Conservation (phyloP, 164 flowering plant species). For the Stephania yunnanensis region DNA sequence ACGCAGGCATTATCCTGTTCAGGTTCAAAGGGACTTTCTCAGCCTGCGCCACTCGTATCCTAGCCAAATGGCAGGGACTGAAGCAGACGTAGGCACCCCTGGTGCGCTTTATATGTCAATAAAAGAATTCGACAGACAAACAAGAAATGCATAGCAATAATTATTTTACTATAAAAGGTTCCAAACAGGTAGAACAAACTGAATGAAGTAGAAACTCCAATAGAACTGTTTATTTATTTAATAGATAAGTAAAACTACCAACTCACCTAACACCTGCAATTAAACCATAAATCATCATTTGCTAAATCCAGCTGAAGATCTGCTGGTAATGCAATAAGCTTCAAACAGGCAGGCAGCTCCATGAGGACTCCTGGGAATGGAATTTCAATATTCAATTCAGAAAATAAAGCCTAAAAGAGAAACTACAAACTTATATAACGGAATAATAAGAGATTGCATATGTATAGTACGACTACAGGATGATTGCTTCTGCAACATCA, state of each 20-base stretch:
- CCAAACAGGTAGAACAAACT: conserved; percentile 17
- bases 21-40: conserved; percentile 99
- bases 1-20: conserved; percentile 99
- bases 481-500: too few species aligned
- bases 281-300: conserved; percentile 11
- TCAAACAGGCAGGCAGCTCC: conserved; percentile 3
- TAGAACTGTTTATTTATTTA: neutral
- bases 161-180: conserved; percentile 24
- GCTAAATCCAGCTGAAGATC: conserved; percentile 5
- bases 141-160: neutral
- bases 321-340: conserved; percentile 15
- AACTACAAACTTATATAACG: neutral
- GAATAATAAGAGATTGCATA: too few species aligned
- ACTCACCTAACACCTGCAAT: conserved; percentile 39
- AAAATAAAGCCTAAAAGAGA: neutral
- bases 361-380: conserved; percentile 10
- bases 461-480: too few species aligned
- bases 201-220: conserved; percentile 8
- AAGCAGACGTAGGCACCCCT: conserved; percentile 85
- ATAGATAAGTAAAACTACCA: conserved; percentile 14
- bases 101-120: conserved; percentile 75
- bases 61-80: conserved; percentile 25
- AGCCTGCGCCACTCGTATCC: conserved; percentile 50
- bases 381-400: neutral
- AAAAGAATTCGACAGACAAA: conserved; percentile 7